Evolutionary conservation across 2,329 filamentous ascomycete species (phyloP), one percentile per base, ranked within the genome.

Genomic region (Xylaria sp.): DNA sequence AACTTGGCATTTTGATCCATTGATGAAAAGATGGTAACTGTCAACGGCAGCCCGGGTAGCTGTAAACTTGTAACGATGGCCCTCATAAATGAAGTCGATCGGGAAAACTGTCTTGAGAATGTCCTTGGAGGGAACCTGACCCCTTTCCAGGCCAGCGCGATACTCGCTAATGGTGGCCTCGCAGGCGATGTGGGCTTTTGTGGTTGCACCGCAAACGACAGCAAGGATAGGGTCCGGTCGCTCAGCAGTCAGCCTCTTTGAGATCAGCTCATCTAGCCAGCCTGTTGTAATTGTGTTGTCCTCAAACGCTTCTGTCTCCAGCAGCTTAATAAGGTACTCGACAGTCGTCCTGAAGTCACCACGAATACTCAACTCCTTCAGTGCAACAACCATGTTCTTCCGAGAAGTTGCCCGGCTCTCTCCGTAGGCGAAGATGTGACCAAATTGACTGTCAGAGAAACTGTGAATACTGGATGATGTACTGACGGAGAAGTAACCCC

Each of bases 401-500:
- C 96, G 87, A 32, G 96, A 99, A 32, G 96, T 94, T 60, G 94
- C 92, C 81, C 96, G 91, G 85, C 97, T 99, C 87, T 99, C 96
- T 70, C 96, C 96, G 77, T 98, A 99, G 62, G 96, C 97, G 82
- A 99, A 99, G 76, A 99, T 99, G 84, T 99, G 96, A 83, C 96
- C 96, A 77, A 99, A 99, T 80, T 99, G 96, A 78, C 93, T 97
- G 85, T 99, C 96, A 8, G 96, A 98, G 88, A 97, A 99, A 82
- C 94, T 98, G 89, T 99, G 96, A 74, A 99, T 99, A 82, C 94
- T 94, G 84, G 94, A 95, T 65, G 94, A 91, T 10, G 94, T 96
- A 85, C 94, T 93, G 81, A 99, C 96, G 63, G 96, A 99, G 90
- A 99, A 99, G 84, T 99, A 99, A 87, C 96, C 96, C 96, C 96